A percentile compares a stretch with the other conserved stretches of the same genome.
These are phyloP conservation scores for Wickerhamomyces silvicola DNA, from an alignment of 805 yeast species.

Conservation along the genomic window DNA sequence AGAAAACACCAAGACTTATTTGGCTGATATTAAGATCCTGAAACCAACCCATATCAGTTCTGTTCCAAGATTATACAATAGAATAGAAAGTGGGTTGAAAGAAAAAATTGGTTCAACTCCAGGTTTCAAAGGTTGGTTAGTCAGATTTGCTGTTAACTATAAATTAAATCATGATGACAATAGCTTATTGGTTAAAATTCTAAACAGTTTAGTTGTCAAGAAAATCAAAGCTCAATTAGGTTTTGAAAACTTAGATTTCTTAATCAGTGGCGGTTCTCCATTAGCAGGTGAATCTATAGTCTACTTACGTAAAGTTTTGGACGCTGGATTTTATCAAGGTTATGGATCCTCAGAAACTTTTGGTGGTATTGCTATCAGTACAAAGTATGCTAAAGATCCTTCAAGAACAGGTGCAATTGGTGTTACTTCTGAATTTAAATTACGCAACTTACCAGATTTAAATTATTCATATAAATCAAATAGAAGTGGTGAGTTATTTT, in stretches of 20 bases:
- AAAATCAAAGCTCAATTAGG: conserved; percentile 44
- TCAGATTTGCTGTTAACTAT: conserved; percentile 36
- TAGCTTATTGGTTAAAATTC: conserved; percentile 28
- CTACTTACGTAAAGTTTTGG: conserved; percentile 57
- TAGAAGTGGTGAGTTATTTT: conserved; percentile 52
- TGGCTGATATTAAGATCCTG: conserved; percentile 51
- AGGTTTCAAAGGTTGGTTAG: conserved; percentile 36
- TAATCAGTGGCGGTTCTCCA: conserved; percentile 65
- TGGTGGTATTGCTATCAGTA: conserved; percentile 48
- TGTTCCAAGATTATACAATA: conserved; percentile 60
- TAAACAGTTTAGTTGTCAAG: conserved; percentile 31
- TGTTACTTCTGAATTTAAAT: conserved; percentile 47
- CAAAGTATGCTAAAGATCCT: conserved; percentile 48
- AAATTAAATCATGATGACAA: conserved; percentile 33
- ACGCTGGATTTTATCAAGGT: conserved; percentile 56
- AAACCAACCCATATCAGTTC: conserved; percentile 48
- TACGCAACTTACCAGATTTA: conserved; percentile 62
- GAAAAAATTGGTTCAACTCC: conserved; percentile 37
- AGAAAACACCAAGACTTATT: conserved; percentile 41
- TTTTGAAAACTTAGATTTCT: conserved; percentile 33
- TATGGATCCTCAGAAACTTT: conserved; percentile 69
- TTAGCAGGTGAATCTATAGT: conserved; percentile 53
- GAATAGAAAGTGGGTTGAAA: conserved; percentile 56
- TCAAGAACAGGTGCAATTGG: conserved; percentile 50
- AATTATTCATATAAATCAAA: conserved; percentile 38